Evolutionary conservation across 1,284 basidiomycete species (phyloP).

Genomic region (Golubevia sp.): DNA sequence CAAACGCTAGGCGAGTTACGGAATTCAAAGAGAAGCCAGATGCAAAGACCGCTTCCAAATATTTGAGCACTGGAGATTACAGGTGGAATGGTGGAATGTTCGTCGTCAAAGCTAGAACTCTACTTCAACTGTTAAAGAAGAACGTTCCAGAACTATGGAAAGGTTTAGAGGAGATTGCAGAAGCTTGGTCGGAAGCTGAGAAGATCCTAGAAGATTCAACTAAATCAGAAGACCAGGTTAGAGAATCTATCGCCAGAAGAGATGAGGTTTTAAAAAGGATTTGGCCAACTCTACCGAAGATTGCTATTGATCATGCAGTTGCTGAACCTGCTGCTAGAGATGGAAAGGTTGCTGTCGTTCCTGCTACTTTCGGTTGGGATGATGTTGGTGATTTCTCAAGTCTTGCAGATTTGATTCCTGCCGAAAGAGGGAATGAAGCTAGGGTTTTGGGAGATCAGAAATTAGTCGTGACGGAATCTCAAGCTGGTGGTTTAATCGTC

Average conservation of each 20-base stretch:
- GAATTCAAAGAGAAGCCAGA: slow-evolving; percentile 63
- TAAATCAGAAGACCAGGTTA: too few relatives aligned
- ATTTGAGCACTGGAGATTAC: slow-evolving; percentile 57
- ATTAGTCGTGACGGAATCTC: slow-evolving; percentile 52
- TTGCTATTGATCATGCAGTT: slow-evolving; percentile 60
- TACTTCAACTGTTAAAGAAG: slow-evolving; percentile 41
- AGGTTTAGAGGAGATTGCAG: slow-evolving; percentile 47
- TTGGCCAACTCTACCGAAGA: slow-evolving; percentile 56
- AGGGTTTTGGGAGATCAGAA: slow-evolving; percentile 50
- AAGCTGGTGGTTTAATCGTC: slow-evolving; percentile 55
- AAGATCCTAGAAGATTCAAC: background rate
- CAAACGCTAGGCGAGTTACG: slow-evolving; percentile 52
- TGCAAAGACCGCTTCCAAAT: slow-evolving; percentile 52
- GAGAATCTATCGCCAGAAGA: background rate
- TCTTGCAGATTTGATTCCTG: slow-evolving; percentile 55
- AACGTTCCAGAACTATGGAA: slow-evolving; percentile 48
- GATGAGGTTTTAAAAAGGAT: slow-evolving; percentile 28
- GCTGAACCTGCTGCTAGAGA: slow-evolving; percentile 56
- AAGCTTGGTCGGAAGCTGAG: slow-evolving; percentile 40
- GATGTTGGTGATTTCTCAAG: slow-evolving; percentile 59
- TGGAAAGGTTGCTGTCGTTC: slow-evolving; percentile 57
- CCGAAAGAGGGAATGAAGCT: slow-evolving; percentile 53
- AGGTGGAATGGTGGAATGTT: slow-evolving; percentile 62
- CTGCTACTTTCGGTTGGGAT: slow-evolving; percentile 61
- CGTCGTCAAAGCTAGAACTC: slow-evolving; percentile 52